phyloP scores from a whole-genome alignment of 345 rosid species.

The Salix viminalis region DNA sequence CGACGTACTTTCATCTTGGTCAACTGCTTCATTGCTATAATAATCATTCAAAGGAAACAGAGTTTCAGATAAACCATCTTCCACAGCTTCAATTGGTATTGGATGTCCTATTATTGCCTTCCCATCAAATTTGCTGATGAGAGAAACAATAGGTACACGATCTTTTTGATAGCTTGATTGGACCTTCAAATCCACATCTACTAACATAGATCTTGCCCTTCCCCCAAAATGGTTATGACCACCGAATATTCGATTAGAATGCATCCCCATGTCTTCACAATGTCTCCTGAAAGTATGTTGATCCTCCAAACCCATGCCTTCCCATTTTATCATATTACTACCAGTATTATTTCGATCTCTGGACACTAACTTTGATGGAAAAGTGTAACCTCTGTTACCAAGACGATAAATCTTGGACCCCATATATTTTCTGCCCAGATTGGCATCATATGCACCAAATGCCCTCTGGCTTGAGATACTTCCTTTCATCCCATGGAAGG shows the following conservation, averaged over 20 bases:
- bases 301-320: conserved; percentile 51
- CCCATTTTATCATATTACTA: conserved; percentile 47
- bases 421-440: conserved; percentile 40
- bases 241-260: conserved; percentile 35
- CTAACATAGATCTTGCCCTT: conserved; percentile 42
- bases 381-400: conserved; percentile 32
- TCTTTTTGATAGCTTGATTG: conserved; percentile 71
- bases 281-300: conserved; percentile 30
- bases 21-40: conserved; percentile 41
- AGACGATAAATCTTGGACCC: conserved; percentile 34
- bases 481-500: conserved; percentile 40
- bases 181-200: conserved; percentile 89
- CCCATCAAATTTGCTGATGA: conserved; percentile 73
- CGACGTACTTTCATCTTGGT: conserved; percentile 42
- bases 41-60: conserved; percentile 40
- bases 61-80: conserved; percentile 64
- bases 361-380: conserved; percentile 37
- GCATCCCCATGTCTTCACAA: conserved; percentile 39
- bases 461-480: conserved; percentile 39
- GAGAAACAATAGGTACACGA: conserved; percentile 77
- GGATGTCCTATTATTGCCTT: conserved; percentile 94
- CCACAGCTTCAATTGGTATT: conserved; percentile 62
- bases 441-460: conserved; percentile 41
- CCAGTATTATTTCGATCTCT: conserved; percentile 36
- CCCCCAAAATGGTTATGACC: conserved; percentile 41